Conservation (phyloP, 2,329 filamentous ascomycete species). For the Orbilia ellipsospora region DNA sequence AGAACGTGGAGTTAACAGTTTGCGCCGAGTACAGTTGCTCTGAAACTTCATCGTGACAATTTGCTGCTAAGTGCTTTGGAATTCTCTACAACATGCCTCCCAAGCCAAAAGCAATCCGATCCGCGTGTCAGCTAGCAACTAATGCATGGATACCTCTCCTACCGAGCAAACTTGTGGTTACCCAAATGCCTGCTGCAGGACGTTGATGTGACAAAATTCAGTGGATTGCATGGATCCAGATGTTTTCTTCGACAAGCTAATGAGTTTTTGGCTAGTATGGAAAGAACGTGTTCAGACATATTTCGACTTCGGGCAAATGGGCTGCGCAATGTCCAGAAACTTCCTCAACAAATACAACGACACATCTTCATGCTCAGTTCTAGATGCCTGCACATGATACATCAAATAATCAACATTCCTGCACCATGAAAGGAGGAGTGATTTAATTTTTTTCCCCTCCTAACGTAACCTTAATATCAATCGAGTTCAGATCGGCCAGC, state of each 20-base stretch:
- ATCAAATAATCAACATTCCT: no score
- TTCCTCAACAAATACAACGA: no score
- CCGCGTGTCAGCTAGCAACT: background rate
- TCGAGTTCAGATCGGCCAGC: background rate
- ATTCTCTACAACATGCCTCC: background rate
- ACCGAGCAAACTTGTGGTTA: background rate
- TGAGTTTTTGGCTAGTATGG: background rate
- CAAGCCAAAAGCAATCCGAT: background rate
- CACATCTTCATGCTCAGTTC: background rate
- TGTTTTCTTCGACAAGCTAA: background rate
- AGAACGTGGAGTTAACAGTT: no score
- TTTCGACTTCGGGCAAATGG: background rate
- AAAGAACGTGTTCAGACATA: background rate
- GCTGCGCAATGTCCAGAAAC: background rate
- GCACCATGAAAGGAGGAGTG: no score
- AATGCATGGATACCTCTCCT: background rate
- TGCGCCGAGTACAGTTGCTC: no score
- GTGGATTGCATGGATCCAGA: background rate
- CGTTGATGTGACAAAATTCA: slow-evolving; percentile 1
- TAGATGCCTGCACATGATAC: background rate
- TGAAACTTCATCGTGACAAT: no score
- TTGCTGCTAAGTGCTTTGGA: no score
- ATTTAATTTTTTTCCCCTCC: no score
- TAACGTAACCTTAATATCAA: no score
- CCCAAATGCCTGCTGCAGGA: background rate